phyloP scores from a whole-genome alignment of 129 eudicot species.

The Escallonia rubra region DNA sequence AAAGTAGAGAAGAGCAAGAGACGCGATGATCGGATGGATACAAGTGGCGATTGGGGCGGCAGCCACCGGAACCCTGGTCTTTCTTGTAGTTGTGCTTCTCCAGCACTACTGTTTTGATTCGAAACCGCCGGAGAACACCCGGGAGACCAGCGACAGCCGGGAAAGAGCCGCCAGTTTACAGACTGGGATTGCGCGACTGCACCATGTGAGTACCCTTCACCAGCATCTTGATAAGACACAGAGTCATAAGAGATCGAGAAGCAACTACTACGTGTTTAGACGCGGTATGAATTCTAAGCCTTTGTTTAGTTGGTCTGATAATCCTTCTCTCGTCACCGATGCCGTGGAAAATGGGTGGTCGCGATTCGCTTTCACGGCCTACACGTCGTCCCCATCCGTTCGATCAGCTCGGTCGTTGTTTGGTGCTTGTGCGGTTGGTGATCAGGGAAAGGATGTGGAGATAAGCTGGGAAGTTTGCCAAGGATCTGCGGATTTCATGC shows the following conservation, averaged over 20 bases:
- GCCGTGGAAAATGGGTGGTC: constrained; percentile 98
- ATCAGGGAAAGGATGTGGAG: constrained; percentile 31
- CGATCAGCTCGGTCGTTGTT: constrained; percentile 45
- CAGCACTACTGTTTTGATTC: constrained; percentile 5
- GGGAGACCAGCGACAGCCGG: neutral
- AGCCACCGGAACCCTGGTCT: constrained; percentile 19
- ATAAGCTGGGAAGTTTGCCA: constrained; percentile 72
- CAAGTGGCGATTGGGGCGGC: constrained; percentile 24
- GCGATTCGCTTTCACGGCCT: constrained; percentile 58
- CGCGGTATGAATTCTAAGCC: constrained; percentile 45
- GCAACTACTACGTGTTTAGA: constrained; percentile 46
- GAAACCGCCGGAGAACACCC: neutral
- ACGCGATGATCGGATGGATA: constrained; percentile 33
- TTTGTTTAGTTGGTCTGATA: constrained; percentile 66
- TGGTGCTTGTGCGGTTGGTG: constrained; percentile 35
- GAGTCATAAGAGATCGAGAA: constrained; percentile 12
- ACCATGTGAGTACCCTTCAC: constrained; percentile 14
- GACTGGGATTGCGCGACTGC: constrained; percentile 42
- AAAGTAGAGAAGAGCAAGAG: neutral
- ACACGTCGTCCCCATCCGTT: constrained; percentile 32
- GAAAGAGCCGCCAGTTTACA: constrained; percentile 32
- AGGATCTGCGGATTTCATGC: constrained; percentile 86
- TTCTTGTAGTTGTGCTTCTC: constrained; percentile 20
- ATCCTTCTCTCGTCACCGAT: constrained; percentile 70
- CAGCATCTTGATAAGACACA: constrained; percentile 17